A percentile compares a stretch with the other conserved stretches of the same genome.
These are phyloP conservation scores for Fusarium sp. DNA, from an alignment of 2,329 filamentous ascomycete species.

Conservation along the genomic window DNA sequence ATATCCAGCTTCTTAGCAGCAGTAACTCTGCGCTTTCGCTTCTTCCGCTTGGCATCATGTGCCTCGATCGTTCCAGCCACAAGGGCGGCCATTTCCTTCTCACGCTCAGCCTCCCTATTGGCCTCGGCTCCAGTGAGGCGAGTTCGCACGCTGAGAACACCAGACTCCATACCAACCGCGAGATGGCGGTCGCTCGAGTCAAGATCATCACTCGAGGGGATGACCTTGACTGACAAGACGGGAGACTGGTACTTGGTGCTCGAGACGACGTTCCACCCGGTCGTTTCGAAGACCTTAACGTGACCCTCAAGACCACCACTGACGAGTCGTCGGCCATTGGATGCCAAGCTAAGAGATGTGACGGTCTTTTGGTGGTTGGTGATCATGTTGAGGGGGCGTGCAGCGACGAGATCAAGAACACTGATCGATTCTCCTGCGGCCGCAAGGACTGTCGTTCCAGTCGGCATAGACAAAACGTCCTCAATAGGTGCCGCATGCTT, in stretches of 20 bases:
- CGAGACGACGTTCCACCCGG: conserved; percentile 95
- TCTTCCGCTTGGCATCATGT: conserved; percentile 80
- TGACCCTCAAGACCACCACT: conserved; percentile 94
- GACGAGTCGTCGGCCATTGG: conserved; percentile 84
- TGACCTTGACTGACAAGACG: conserved; percentile 85
- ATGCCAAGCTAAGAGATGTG: conserved; percentile 86
- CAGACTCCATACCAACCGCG: conserved; percentile 94
- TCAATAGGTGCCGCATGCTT: conserved; percentile 94
- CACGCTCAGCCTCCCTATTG: conserved; percentile 79
- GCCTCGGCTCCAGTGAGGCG: conserved; percentile 89
- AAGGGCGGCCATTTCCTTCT: conserved; percentile 88
- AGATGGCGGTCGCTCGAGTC: conserved; percentile 88
- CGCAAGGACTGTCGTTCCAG: conserved; percentile 88
- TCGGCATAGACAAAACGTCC: conserved; percentile 87
- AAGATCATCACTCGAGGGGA: conserved; percentile 61
- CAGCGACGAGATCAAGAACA: conserved; percentile 92
- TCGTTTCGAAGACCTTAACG: conserved; percentile 96
- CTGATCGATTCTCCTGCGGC: conserved; percentile 89
- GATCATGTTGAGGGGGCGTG: conserved; percentile 87
- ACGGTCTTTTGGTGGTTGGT: conserved; percentile 98
- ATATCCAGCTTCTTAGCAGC: conserved; percentile 77
- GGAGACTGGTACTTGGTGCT: conserved; percentile 94
- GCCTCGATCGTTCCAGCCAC: conserved; percentile 83
- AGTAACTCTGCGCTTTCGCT: conserved; percentile 73
- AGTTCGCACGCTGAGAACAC: conserved; percentile 90